These are phyloP conservation scores for Serendipita sp. DNA, from an alignment of 768 basidiomycete genomes.

Conservation along the genomic window DNA sequence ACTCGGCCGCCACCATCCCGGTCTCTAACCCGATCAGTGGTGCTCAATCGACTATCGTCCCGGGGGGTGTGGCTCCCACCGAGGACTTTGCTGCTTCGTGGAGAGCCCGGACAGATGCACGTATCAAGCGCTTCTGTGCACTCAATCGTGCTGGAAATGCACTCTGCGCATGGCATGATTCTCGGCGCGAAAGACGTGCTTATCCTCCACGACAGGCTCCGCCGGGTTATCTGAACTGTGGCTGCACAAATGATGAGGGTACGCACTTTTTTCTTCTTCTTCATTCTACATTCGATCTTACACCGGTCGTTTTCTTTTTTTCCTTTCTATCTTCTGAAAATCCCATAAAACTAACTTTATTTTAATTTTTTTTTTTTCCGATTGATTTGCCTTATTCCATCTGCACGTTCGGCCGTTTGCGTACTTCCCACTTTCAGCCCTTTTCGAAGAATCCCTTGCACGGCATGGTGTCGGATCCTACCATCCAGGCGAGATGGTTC, in stretches of 20 bases:
- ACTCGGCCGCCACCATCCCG: constrained; percentile 4
- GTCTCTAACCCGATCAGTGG: background rate
- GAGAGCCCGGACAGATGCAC: constrained; percentile 57
- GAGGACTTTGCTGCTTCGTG: constrained; percentile 39
- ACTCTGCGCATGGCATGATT: constrained; percentile 82
- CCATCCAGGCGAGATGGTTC: constrained; percentile 65
- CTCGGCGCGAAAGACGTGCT: constrained; percentile 60
- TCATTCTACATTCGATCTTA: background rate
- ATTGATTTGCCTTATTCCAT: background rate
- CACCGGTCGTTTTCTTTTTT: background rate
- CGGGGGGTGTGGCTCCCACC: background rate
- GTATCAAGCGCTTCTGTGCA: constrained; percentile 55
- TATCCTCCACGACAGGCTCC: constrained; percentile 72
- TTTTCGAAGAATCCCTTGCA: constrained; percentile 71
- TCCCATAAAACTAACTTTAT: background rate
- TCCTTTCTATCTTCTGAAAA: no score
- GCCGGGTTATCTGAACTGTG: constrained; percentile 63
- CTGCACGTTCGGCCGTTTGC: background rate
- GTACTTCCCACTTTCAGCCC: constrained; percentile 18
- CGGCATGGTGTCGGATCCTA: constrained; percentile 70
- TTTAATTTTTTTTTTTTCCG: background rate
- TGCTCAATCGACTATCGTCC: background rate
- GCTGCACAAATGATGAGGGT: constrained; percentile 64
- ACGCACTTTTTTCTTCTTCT: background rate
- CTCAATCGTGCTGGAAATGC: constrained; percentile 78